Evolutionary conservation across 2,329 filamentous ascomycete species (phyloP).

Genomic region (Aschersonia sp.): DNA sequence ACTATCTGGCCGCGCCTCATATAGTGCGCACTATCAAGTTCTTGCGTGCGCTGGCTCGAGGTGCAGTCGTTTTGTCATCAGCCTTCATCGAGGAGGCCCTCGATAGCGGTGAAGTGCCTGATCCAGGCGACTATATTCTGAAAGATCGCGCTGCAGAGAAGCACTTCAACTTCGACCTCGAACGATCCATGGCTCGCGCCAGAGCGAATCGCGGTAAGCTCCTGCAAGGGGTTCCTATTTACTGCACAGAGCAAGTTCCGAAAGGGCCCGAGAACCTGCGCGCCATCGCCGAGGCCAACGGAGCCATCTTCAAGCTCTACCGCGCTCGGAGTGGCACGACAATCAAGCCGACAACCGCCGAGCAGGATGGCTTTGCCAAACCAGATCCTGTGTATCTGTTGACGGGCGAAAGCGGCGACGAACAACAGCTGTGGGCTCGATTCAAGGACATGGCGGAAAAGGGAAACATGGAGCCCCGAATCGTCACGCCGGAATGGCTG

Average conservation of each 20-base stretch:
- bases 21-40: conserved; percentile 91
- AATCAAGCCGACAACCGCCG: conserved; percentile 49
- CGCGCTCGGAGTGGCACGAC: conserved; percentile 55
- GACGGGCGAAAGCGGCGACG: conserved; percentile 49
- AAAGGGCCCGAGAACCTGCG: conserved; percentile 77
- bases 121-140: conserved; percentile 52
- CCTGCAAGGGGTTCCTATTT: conserved; percentile 62
- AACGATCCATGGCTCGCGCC: conserved; percentile 54
- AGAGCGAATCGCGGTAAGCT: conserved; percentile 63
- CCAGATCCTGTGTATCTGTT: conserved; percentile 73
- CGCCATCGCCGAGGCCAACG: conserved; percentile 76
- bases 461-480: conserved; percentile 63
- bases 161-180: conserved; percentile 53
- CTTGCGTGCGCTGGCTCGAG: conserved; percentile 69
- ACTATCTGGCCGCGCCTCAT: conserved; percentile 75
- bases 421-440: conserved; percentile 61
- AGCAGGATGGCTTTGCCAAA: conserved; percentile 44
- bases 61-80: conserved; percentile 62
- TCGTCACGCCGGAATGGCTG: conserved; percentile 82
- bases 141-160: conserved; percentile 60
- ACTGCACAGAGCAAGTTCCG: conserved; percentile 66
- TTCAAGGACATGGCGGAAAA: conserved; percentile 69
- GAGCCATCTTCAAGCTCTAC: conserved; percentile 68
- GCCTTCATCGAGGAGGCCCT: conserved; percentile 69
- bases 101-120: conserved; percentile 48